Evolutionary conservation across 352 stramenopile species (phyloP), one percentile per base, ranked within the genome.

Genomic region (Phytophthora pini): DNA sequence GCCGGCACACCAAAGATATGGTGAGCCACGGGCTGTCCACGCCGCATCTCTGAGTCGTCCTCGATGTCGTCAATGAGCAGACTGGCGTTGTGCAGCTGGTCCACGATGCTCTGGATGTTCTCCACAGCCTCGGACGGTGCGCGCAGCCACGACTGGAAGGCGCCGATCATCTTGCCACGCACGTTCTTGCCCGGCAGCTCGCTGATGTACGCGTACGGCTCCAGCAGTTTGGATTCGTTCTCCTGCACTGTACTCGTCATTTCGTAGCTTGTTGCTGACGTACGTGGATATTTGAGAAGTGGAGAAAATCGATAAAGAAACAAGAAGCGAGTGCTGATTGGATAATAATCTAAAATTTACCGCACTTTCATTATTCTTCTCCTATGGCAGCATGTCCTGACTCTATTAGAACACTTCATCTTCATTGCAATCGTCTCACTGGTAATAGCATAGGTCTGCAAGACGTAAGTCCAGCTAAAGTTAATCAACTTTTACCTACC

Each of bases 1-100:
- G 89, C 87, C 0, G 97, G 88, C 6, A 99, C 79, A 34, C 97
- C 97, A 73, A 98, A 99, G 72, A 99, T 98, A 3, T 87, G 82
- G 76, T 99, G 97, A 20, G 97, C 94, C 15, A 99, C 95, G 6
- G 96, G 96, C 56, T 89, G 78, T n/a, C 97, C 97, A 5, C 97
- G 81, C 12, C 97, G 80, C 67, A 99, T 84, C 72, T 98, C 97
- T 40, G 91, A 98, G 73, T 97, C 97, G 77, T 99, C 97, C 77
- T 99, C 97, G 77, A 99, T 99, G 69, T 99, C 97, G 75, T 99
- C 97, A 50, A 99, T 96, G 2, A 99, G 77, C 2, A 99, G 80
- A 64, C 87, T 98, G 47, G 96, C 95, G 76, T 99, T 98, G 80
- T 99, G 97, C 36, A 99, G 86, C 76, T 95, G 89, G 44, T 95